Base-by-base conservation (phyloP, 2,329 filamentous ascomycete species). In the Fusarium beomiforme region DNA sequence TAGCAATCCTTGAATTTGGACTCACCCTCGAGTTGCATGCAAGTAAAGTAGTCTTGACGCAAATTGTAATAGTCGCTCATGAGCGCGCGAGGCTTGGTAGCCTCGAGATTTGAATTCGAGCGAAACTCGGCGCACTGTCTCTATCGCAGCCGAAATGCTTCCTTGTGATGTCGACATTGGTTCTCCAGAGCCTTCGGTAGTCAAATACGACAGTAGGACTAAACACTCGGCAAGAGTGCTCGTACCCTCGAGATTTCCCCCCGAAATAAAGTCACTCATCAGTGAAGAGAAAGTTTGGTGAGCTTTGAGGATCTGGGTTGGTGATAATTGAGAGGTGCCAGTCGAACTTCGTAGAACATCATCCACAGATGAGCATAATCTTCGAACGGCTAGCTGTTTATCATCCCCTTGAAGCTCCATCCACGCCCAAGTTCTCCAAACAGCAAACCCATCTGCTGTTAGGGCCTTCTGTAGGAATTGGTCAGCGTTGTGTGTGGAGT, bases 1-100 rank as follows among this genome's bases (percentile, higher is more conserved):
- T 42, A 10, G 24, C 34, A 37, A 23, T 31, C 6, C 4, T 11
- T 12, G 13, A 13, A 19, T 17, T 26, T 17, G 17, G 14, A 76
- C 85, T 79, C 74, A 87, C 86, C 86, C 88, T 67, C 86, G 85
- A 4, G 84, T 86, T 41, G 90, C 85, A 78, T 97, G 91, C 67
- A 89, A 81, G 65, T 89, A 88, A 2, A 97, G 80, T 0, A 98
- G 81, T 12, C 84, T 86, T 9, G 91, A 86, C 33, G 90, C 88
- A 60, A 86, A 86, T 81, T 97, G 93, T 19, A 95, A 87, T 0
- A 94, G 81, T 1, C 87, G 81, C 78, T 97, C 92, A 39, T 89
- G 86, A 4, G 81, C 75, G 1, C 80, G 69, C 11, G 81, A 79
- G 1, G 69, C 49, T 9, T 73, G 75, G 9, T 79, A 71, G 10